Evolutionary conservation across 306 rosid species (phyloP), one percentile per base, ranked within the genome.

Genomic region (Prinsepia uniflora): DNA sequence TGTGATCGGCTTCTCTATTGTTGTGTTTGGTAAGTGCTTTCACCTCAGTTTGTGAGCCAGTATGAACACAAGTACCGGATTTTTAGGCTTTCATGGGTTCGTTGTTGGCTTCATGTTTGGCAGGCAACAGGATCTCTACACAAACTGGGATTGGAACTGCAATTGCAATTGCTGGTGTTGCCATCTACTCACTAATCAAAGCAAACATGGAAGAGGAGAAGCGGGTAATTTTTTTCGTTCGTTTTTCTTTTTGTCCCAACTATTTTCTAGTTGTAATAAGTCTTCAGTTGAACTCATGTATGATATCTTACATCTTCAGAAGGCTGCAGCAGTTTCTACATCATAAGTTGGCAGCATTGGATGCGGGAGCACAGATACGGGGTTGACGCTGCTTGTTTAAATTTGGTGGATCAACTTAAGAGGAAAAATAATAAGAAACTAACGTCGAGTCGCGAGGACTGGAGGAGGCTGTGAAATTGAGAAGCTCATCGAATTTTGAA

Each of bases 101-200:
- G 2, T 61, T 9, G 36, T 30, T 30, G 36, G 66, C 22, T 54
- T 8, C 17, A 10, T 48, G 41, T 45, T 63, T 54, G 36, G 67
- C 85, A 86, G 96, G 96, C 76, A 89, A 86, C 73, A 84, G 10
- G 77, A 89, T 89, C 75, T 89, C 90, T 8, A 86, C 92, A 30
- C 92, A 86, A 75, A 86, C 96, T 43, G 92, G 96, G 50, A 81
- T 89, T 48, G 90, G 90, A 63, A 89, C 92, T 47, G 84, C 67
- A 4, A 84, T 89, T 61, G 96, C 96, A 72, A 89, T 86, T 74
- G 96, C 90, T 6, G 92, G 96, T 17, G 96, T 86, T 59, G 96
- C 96, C 71, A 69, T 89, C 39, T 89, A 89, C 78, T 89, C 96
- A 74, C 68, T 84, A 45, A 89, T 86, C 24, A 89, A 89, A 78